Percentiles rank a stretch among this genome's conserved stretches.
Conservation (phyloP, 768 basidiomycete species). For the Dacryopinax primogenitus region DNA sequence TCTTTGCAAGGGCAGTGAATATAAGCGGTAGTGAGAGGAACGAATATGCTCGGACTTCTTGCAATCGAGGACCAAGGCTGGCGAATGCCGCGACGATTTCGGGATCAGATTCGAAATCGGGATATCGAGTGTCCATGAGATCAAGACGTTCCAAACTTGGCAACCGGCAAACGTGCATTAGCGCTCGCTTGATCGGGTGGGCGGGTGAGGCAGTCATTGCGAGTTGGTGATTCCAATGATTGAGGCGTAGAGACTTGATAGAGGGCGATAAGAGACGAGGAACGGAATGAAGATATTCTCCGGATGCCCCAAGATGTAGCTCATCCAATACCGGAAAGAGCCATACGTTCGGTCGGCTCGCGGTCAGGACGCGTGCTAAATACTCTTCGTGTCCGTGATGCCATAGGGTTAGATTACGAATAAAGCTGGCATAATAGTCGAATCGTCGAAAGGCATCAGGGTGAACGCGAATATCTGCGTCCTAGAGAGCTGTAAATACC, state of each 20-base stretch:
- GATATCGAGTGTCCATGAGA: not conserved
- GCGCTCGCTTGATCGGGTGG: not conserved
- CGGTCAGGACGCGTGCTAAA: not conserved
- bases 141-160: not conserved
- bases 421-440: not conserved
- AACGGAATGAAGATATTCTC: not conserved
- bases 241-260: not conserved
- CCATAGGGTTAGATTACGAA: not conserved
- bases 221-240: not conserved
- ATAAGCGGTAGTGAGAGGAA: not conserved
- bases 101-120: not conserved
- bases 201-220: not conserved
- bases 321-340: not conserved
- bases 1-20: not conserved
- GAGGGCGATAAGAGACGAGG: not conserved
- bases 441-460: not conserved
- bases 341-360: not conserved
- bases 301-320: not conserved
- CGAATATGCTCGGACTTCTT: not conserved
- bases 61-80: not conserved
- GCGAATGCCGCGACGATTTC: not conserved
- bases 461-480: not conserved
- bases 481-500: not conserved
- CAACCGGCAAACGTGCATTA: not conserved
- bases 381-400: conserved; percentile 3